Evolutionary conservation across 2,329 filamentous ascomycete species (phyloP), one percentile per base, ranked within the genome.

Genomic region (Aureobasidium zeae): DNA sequence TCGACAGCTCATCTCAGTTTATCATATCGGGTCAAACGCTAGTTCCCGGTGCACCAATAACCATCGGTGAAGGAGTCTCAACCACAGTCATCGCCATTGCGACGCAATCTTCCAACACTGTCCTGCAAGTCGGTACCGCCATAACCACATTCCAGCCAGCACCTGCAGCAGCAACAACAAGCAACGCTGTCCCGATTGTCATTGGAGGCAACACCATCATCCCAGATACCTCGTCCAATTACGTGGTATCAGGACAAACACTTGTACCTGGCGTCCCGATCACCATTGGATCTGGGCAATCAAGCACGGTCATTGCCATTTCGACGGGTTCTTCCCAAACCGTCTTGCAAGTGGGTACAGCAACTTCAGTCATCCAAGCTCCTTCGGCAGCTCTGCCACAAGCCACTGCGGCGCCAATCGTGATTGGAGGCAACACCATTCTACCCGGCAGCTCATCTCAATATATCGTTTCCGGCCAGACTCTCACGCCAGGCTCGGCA

Each of bases 391-490:
- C 30, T 20, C n/a, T 13, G 10, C 11, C 15, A 12, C 17, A 2
- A 17, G 4, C 21, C 42, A 30, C 12, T 11, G 22, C 21, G 10
- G 22, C 21, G n/a, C 31, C 33, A 5, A 31, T 45, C 13, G 29
- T 33, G 5, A 24, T 45, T 21, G 42, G 21, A n/a, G 42, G 34
- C 7, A 35, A 36, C 16, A 44, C 33, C 2, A 25, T 45, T 12
- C 32, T 36, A n/a, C 43, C 46, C 6, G 32, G 28, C 34, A 6
- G 28, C 22, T 19, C 19, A 32, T 35, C 19, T 16, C 29, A 29
- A 31, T 48, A 48, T 19, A 21, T 48, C 12, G 42, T 48, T 10
- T 12, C 31, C 19, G 46, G 41, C 11, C 25, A 45, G 15, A 48
- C 46, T 5, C 21, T 48, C 10, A 24, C 12, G 4, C 41, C 35